Percentiles rank a stretch among this genome's conserved stretches.
Conservation (phyloP, 768 basidiomycete species). For the Xerocomellus dryophilus region DNA sequence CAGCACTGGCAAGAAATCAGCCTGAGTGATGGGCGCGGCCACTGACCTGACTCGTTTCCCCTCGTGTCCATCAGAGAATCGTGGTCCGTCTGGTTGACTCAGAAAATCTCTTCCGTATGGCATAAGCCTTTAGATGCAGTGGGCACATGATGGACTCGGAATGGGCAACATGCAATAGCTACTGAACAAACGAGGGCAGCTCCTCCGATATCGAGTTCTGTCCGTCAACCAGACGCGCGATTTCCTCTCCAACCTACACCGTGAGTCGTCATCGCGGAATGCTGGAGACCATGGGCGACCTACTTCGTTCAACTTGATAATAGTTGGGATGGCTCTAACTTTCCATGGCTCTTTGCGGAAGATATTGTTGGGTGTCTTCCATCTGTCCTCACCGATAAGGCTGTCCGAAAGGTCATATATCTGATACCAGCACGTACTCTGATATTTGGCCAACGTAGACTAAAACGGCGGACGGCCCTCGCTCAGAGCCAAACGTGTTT, state of each 20-base stretch:
- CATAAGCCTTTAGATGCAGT: not conserved
- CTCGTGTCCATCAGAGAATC: not conserved
- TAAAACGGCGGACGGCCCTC: conserved; percentile 52
- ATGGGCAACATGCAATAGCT: not conserved
- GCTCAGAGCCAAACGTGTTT: conserved; percentile 44
- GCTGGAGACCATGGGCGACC: conserved; percentile 23
- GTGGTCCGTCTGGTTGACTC: not conserved
- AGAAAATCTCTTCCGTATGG: not conserved
- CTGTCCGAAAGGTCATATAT: not conserved
- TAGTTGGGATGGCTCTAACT: conserved; percentile 59
- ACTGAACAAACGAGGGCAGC: conserved; percentile 19
- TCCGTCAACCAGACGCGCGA: conserved; percentile 29
- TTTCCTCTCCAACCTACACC: conserved; percentile 26
- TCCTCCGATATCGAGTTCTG: conserved; percentile 25
- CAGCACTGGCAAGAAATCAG: not conserved
- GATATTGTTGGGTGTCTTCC: conserved; percentile 57
- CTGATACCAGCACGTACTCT: conserved; percentile 45
- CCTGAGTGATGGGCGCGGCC: not conserved
- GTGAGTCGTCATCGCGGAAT: not conserved
- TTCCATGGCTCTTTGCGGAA: conserved; percentile 66
- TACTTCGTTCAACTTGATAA: conserved; percentile 60
- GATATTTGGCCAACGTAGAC: conserved; percentile 66
- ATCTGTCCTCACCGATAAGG: conserved; percentile 40
- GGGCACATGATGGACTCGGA: conserved; percentile 7
- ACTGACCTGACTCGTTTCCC: not conserved